These are phyloP conservation scores for Colletotrichum tabaci DNA, from an alignment of 2,329 filamentous ascomycete species.

Conservation along the genomic window DNA sequence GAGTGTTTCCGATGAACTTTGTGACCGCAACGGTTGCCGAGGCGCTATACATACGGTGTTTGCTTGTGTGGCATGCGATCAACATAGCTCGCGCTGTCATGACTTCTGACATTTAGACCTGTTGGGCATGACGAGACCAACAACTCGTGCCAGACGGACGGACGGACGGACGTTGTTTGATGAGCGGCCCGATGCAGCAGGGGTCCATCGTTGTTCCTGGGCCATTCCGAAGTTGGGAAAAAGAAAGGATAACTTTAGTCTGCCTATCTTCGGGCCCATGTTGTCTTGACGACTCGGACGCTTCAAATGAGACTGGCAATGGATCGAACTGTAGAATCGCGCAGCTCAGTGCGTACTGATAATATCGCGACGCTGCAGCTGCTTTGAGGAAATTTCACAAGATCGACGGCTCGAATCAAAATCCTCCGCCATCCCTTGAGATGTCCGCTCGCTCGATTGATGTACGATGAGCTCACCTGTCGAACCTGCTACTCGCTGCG, in stretches of 20 bases:
- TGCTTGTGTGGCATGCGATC: background rate
- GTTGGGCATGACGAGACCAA: background rate
- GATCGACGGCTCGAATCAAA: background rate
- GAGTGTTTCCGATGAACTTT: conserved; percentile 30
- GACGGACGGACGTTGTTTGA: background rate
- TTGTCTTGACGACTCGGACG: conserved; percentile 8
- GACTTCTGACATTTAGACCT: background rate
- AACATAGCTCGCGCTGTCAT: background rate
- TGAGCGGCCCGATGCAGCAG: conserved; percentile 21
- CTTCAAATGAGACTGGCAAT: background rate
- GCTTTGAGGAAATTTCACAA: no score
- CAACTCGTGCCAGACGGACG: background rate
- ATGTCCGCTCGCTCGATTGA: background rate
- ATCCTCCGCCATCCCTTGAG: conserved; percentile 9
- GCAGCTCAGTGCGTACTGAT: no score
- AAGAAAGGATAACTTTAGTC: background rate
- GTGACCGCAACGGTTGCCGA: conserved; percentile 25
- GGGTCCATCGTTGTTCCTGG: conserved; percentile 2
- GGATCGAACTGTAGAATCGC: background rate
- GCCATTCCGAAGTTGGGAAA: background rate
- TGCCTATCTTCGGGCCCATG: conserved; percentile 6
- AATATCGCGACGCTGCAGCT: background rate
- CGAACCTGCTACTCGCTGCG: conserved; percentile 11
- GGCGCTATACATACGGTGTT: background rate
- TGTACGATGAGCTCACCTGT: background rate